phyloP scores from a whole-genome alignment of 2,329 filamentous ascomycete species.

The Plectosphaerella sp. region DNA sequence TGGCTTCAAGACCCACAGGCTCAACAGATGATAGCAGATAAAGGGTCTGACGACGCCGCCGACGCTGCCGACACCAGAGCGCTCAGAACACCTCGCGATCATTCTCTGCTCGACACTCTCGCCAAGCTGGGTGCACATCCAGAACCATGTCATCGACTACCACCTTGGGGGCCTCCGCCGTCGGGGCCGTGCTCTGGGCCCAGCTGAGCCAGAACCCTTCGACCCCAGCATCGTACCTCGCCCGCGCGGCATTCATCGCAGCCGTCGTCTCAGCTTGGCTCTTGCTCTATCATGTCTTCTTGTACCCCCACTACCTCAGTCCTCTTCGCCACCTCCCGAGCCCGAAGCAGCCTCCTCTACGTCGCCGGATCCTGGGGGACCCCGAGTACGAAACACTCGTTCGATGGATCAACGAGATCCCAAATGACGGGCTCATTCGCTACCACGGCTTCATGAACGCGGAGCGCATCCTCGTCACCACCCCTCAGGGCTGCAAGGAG shows the following conservation, averaged over 20 bases:
- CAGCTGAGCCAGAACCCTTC: background rate
- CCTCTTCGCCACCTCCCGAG: background rate
- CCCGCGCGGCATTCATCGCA: background rate
- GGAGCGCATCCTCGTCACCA: constrained; percentile 31
- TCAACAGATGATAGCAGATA: no score
- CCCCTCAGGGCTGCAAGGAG: constrained; percentile 4
- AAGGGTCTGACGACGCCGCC: no score
- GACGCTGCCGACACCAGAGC: no score
- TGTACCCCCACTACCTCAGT: background rate
- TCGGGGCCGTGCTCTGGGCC: background rate
- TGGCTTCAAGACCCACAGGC: no score
- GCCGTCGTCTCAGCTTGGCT: background rate
- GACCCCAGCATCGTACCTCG: background rate
- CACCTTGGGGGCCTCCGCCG: background rate
- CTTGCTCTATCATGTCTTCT: background rate
- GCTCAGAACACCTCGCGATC: no score
- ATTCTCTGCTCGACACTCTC: no score
- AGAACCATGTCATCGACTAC: background rate
- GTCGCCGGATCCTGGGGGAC: background rate
- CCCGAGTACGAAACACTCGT: constrained; percentile 10
- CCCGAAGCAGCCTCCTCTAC: background rate
- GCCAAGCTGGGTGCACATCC: no score
- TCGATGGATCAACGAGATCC: constrained; percentile 29
- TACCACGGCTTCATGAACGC: constrained; percentile 37
- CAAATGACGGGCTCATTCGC: constrained; percentile 40